Evolutionary conservation across 108 stramenopile species (phyloP).

Genomic region (Conticribra guillardii): DNA sequence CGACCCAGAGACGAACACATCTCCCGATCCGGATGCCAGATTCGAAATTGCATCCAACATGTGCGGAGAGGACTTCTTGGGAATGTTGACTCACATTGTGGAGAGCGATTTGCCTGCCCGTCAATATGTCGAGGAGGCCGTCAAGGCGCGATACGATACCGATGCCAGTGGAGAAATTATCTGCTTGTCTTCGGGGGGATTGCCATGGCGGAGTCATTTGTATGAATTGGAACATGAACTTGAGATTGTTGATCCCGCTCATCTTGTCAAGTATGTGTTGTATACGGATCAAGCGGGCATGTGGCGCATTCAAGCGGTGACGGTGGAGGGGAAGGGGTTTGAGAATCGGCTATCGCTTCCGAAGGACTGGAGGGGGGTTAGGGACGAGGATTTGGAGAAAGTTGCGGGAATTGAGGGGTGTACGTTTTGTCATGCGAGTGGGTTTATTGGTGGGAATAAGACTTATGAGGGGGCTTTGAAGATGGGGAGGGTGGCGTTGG

Average conservation of each 20-base stretch:
- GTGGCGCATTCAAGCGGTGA: constrained; percentile 99
- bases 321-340: constrained; percentile 90
- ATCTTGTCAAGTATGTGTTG: constrained; percentile 93
- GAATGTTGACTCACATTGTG: constrained; percentile 76
- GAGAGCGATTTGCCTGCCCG: constrained; percentile 93
- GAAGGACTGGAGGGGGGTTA: constrained; percentile 93
- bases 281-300: constrained; percentile 90
- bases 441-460: constrained; percentile 98
- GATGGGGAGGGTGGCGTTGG: constrained; percentile 87
- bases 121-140: constrained; percentile 79
- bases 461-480: constrained; percentile 92
- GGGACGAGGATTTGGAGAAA: constrained; percentile 86
- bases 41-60: constrained; percentile 90
- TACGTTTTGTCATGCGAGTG: constrained; percentile 95
- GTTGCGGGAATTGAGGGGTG: constrained; percentile 85
- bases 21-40: constrained; percentile 77
- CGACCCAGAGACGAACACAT: constrained; percentile 24
- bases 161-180: constrained; percentile 89
- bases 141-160: constrained; percentile 61
- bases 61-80: constrained; percentile 89
- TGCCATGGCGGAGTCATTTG: constrained; percentile 94
- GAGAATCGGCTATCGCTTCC: constrained; percentile 88
- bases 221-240: constrained; percentile 90
- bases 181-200: constrained; percentile 70
- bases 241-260: constrained; percentile 53